Evolutionary conservation across 2,329 filamentous ascomycete genomes (phyloP), one percentile per base, ranked within the genome.

Genomic region (Bisporella sp.): DNA sequence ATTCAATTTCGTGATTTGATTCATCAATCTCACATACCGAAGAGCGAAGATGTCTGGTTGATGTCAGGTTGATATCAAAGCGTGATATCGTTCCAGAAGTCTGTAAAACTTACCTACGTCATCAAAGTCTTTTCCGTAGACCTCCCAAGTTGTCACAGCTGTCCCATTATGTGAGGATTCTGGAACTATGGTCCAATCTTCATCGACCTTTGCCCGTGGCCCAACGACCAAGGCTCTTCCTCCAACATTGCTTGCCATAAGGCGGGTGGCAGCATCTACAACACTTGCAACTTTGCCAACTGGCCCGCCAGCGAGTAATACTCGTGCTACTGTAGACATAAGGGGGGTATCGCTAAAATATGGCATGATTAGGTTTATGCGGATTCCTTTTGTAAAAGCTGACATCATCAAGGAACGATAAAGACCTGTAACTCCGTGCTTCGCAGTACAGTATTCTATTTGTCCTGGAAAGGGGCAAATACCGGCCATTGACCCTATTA

Each of bases 261-360:
- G 70, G 41, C 82, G 71, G 12, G 79, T 84, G 0, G 71, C 79
- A 4, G 81, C 82, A 54, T 85, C 79, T 2, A 86, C 72, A 1
- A 86, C 83, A 59, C 85, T 80, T 32, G 73, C 37, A 75, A 58
- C 64, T 40, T 71, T 69, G 1, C 76, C 80, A 54, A 75, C 68
- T 2, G 71, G 75, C 3, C 69, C 72, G 9, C 83, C 84, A 0
- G 81, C 76, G 2, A 86, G 70, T n/a, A 84, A 51, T 2, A 75
- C 53, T 31, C 76, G 70, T 13, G 71, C 79, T 1, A 57, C 50
- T 1, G 66, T 52, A 1, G 72, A 66, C 4, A 83, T 62, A 42
- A 87, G 73, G n/a, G 80, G 77, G 11, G 79, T 83, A 57, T 81
- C 76, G 59, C 77, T 73, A 63, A 85, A 87, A 66, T 85, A 87